These are phyloP conservation scores for Aspergillus phoenicis DNA, from an alignment of 2,329 filamentous ascomycete genomes.

Conservation along the genomic window DNA sequence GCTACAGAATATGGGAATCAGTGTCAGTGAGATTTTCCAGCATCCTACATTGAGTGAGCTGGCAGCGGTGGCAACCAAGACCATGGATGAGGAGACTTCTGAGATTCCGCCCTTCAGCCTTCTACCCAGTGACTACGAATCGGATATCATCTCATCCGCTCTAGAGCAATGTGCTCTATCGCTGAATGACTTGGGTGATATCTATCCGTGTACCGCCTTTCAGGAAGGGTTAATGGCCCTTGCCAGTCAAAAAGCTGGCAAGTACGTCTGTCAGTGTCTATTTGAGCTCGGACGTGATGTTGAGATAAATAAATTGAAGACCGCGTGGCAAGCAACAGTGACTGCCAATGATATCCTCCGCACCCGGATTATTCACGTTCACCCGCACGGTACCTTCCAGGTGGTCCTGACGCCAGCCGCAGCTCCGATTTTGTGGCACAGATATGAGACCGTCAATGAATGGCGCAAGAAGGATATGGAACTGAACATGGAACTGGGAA, in stretches of 20 bases:
- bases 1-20: too few relatives aligned
- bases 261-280: slow-evolving; percentile 43
- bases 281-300: slow-evolving; percentile 31
- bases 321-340: slow-evolving; percentile 41
- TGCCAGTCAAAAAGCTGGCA: slow-evolving; percentile 33
- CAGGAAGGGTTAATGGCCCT: slow-evolving; percentile 24
- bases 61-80: too few relatives aligned
- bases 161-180: slow-evolving; percentile 19
- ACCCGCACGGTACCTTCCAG: slow-evolving; percentile 23
- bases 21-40: too few relatives aligned
- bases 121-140: neutral
- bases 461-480: too few relatives aligned
- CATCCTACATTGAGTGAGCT: too few relatives aligned
- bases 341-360: slow-evolving; percentile 43
- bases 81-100: too few relatives aligned
- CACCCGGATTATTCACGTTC: slow-evolving; percentile 41
- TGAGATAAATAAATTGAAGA: slow-evolving; percentile 38
- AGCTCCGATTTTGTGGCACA: too few relatives aligned
- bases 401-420: slow-evolving; percentile 23
- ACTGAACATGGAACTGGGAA: too few relatives aligned
- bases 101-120: neutral
- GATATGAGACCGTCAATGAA: too few relatives aligned
- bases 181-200: slow-evolving; percentile 27
- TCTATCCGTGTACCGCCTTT: slow-evolving; percentile 35
- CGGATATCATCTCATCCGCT: slow-evolving; percentile 10